Percentiles rank a stretch among this genome's conserved stretches.
These are phyloP conservation scores for Boletus fagicola DNA, from an alignment of 768 basidiomycete species.

Conservation along the genomic window DNA sequence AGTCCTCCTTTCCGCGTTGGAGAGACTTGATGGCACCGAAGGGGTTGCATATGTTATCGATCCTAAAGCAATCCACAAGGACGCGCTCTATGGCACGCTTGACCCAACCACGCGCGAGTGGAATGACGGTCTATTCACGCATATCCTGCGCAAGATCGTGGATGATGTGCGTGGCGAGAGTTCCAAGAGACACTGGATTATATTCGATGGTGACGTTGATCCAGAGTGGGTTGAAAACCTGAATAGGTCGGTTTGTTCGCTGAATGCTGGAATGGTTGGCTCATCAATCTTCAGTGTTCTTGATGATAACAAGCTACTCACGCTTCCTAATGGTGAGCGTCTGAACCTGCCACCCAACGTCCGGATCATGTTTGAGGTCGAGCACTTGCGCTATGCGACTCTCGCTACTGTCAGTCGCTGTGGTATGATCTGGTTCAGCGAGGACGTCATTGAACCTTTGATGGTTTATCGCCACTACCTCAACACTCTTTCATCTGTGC, in stretches of 20 bases:
- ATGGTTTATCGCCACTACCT: slow-evolving; percentile 95
- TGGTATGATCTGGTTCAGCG: slow-evolving; percentile 99
- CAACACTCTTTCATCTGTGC: slow-evolving; percentile 64
- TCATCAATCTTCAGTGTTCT: slow-evolving; percentile 64
- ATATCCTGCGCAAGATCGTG: slow-evolving; percentile 95
- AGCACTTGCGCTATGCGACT: slow-evolving; percentile 95
- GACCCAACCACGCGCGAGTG: slow-evolving; percentile 98
- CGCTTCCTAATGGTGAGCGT: slow-evolving; percentile 96
- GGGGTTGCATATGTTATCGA: slow-evolving; percentile 96
- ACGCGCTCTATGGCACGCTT: slow-evolving; percentile 93
- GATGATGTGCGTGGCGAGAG: slow-evolving; percentile 99
- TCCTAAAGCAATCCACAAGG: slow-evolving; percentile 99
- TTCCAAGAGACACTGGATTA: slow-evolving; percentile 96
- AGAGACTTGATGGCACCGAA: slow-evolving; percentile 87
- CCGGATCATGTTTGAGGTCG: slow-evolving; percentile 99
- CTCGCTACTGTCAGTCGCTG: slow-evolving; percentile 99
- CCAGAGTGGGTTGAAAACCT: slow-evolving; percentile 99
- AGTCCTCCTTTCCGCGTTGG: slow-evolving; percentile 85
- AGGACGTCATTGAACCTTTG: slow-evolving; percentile 84
- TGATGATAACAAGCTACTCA: slow-evolving; percentile 97
- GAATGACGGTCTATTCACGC: slow-evolving; percentile 99
- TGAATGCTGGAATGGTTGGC: neutral
- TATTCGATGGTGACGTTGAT: slow-evolving; percentile 99
- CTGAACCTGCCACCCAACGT: slow-evolving; percentile 96
- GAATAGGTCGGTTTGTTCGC: slow-evolving; percentile 69